Evolutionary conservation across 164 flowering plant species (phyloP).

Genomic region (Umbellularia californica): DNA sequence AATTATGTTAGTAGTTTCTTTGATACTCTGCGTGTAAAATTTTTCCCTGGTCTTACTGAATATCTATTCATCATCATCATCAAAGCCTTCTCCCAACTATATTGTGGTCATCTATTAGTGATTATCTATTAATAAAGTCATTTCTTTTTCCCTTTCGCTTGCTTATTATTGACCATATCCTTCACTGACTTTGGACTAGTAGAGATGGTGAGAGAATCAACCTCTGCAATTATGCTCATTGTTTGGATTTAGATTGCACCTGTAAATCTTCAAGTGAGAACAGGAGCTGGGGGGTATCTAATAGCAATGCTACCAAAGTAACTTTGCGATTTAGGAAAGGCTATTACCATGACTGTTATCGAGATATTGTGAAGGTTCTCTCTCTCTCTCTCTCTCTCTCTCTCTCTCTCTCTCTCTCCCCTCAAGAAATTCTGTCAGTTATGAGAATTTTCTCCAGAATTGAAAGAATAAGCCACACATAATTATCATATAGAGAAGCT

Average conservation of each 20-base stretch:
- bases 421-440: neutral
- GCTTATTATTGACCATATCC: conserved; percentile 1
- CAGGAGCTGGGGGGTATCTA: neutral
- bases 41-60: too few species aligned
- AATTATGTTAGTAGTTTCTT: neutral
- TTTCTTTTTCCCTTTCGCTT: neutral
- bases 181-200: conserved; percentile 11
- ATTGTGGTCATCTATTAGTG: too few species aligned
- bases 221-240: conserved; percentile 38
- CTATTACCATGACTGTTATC: conserved; percentile 64
- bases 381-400: conserved; percentile 16
- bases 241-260: conserved; percentile 48
- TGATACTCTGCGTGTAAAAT: neutral
- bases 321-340: conserved; percentile 60
- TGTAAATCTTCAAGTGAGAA: conserved; percentile 39
- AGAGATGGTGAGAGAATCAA: conserved; percentile 71
- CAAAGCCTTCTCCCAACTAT: too few species aligned
- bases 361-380: conserved; percentile 52
- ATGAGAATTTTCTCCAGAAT: neutral
- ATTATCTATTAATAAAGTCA: neutral
- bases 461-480: neutral
- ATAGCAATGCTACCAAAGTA: conserved; percentile 23
- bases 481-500: too few species aligned
- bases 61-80: too few species aligned
- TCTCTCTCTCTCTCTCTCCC: conserved; percentile 1